Percentiles rank a stretch among this genome's conserved stretches.
phyloP scores from a whole-genome alignment of 2,329 filamentous ascomycete species.

The Monilinia fructicola region DNA sequence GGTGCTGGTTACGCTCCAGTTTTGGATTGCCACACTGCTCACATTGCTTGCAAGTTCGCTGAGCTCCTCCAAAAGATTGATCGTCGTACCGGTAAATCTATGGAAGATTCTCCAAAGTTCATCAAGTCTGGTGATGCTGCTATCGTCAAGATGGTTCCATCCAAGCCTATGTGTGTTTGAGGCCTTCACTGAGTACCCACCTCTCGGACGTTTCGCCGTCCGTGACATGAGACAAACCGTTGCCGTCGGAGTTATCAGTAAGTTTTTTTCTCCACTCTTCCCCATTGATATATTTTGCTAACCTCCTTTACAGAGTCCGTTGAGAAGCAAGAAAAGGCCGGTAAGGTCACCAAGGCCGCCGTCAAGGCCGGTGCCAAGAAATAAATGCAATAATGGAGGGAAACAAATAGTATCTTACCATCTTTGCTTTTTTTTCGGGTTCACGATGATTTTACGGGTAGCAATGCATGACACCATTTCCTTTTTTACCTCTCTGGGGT shows the following conservation, averaged over 20 bases:
- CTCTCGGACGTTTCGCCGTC: conserved; percentile 99
- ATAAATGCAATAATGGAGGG: conserved; percentile 32
- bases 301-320: conserved; percentile 18
- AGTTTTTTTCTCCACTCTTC: conserved; percentile 39
- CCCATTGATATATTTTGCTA: conserved; percentile 41
- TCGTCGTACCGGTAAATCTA: conserved; percentile 98
- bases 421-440: conserved; percentile 9
- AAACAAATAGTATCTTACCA: conserved; percentile 10
- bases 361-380: conserved; percentile 45
- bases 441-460: conserved; percentile 15
- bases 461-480: conserved; percentile 2
- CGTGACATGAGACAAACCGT: conserved; percentile 18
- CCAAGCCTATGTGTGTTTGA: conserved; percentile 99
- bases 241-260: neutral
- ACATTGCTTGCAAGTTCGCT: conserved; percentile 99
- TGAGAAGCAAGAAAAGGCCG: neutral
- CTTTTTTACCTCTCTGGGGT: neutral
- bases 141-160: conserved; percentile 99
- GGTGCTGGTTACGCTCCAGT: conserved; percentile 99
- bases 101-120: conserved; percentile 93
- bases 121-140: conserved; percentile 99
- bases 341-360: conserved; percentile 41
- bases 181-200: conserved; percentile 99
- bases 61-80: conserved; percentile 99
- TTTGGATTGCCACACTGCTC: conserved; percentile 99